These are phyloP conservation scores for Byssoonygena ceratinophila DNA, from an alignment of 2,329 filamentous ascomycete genomes.

Conservation along the genomic window DNA sequence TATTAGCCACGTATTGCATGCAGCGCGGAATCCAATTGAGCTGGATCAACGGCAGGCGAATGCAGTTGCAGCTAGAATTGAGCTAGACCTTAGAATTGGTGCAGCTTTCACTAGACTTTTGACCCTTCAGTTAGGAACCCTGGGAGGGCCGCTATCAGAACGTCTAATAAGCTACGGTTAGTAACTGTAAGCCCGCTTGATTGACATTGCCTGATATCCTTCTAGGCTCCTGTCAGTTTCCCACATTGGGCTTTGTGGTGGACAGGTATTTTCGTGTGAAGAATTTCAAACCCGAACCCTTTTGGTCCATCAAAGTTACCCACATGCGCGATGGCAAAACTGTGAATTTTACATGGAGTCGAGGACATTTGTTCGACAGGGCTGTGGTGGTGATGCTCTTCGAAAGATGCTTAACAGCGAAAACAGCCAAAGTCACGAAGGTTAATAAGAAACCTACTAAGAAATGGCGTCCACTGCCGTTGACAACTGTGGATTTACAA, in stretches of 20 bases:
- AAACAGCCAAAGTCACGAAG: slow-evolving; percentile 67
- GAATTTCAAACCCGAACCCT: slow-evolving; percentile 83
- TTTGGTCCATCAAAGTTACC: slow-evolving; percentile 83
- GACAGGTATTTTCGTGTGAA: slow-evolving; percentile 89
- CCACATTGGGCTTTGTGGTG: slow-evolving; percentile 91
- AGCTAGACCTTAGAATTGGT: slow-evolving; percentile 84
- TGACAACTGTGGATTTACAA: slow-evolving; percentile 93
- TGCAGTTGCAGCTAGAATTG: slow-evolving; percentile 79
- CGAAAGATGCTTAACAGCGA: slow-evolving; percentile 69
- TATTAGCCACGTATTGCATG: slow-evolving; percentile 68
- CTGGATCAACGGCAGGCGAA: slow-evolving; percentile 79
- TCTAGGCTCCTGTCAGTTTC: slow-evolving; percentile 83
- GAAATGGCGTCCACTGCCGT: slow-evolving; percentile 84
- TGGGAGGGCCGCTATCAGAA: slow-evolving; percentile 57
- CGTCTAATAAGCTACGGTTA: slow-evolving; percentile 71
- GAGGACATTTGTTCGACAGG: slow-evolving; percentile 77
- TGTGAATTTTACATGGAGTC: slow-evolving; percentile 74
- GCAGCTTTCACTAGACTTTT: slow-evolving; percentile 85
- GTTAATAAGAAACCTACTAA: slow-evolving; percentile 84
- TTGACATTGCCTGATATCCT: slow-evolving; percentile 12
- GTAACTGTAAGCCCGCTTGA: slow-evolving; percentile 15
- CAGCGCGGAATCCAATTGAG: slow-evolving; percentile 63
- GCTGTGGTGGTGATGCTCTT: slow-evolving; percentile 70
- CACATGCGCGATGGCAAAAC: slow-evolving; percentile 67
- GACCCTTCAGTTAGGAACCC: slow-evolving; percentile 61